Conservation (phyloP, 345 rosid species). For the Hibiscus mutabilis region DNA sequence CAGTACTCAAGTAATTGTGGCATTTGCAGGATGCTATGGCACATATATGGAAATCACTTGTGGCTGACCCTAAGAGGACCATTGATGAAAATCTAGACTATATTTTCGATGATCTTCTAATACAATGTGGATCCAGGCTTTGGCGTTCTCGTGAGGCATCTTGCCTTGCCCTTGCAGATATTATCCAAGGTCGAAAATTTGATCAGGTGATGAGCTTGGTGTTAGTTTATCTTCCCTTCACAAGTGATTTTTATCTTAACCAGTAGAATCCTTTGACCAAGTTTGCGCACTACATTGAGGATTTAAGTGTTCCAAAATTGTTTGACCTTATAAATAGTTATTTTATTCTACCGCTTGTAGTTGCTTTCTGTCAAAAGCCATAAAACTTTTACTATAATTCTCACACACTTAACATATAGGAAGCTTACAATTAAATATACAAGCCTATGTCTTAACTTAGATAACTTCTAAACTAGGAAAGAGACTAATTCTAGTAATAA, state of each 20-base stretch:
- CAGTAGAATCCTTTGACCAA: not conserved
- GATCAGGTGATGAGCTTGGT: conserved; percentile 50
- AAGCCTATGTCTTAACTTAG: no score
- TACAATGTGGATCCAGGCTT: conserved; percentile 83
- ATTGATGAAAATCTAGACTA: conserved; percentile 78
- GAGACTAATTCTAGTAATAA: no score
- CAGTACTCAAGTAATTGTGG: conserved; percentile 18
- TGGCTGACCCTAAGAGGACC: conserved; percentile 71
- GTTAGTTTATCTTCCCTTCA: conserved; percentile 11
- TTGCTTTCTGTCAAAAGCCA: no score
- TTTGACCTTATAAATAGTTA: not conserved
- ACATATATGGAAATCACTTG: conserved; percentile 90
- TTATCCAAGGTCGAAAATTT: conserved; percentile 86
- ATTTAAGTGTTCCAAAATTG: not conserved
- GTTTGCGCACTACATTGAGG: not conserved
- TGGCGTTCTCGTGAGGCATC: conserved; percentile 98
- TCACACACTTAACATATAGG: no score
- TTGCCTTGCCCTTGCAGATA: conserved; percentile 89
- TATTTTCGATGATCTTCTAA: conserved; percentile 72
- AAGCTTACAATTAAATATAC: no score
- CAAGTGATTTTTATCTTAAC: not conserved
- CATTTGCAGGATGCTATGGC: conserved; percentile 83
- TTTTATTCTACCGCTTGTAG: not conserved
- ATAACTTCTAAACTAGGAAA: no score
- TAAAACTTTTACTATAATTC: no score